Evolutionary conservation across 805 yeast genomes (phyloP).

Genomic region (Zygoascus flipseniorum): DNA sequence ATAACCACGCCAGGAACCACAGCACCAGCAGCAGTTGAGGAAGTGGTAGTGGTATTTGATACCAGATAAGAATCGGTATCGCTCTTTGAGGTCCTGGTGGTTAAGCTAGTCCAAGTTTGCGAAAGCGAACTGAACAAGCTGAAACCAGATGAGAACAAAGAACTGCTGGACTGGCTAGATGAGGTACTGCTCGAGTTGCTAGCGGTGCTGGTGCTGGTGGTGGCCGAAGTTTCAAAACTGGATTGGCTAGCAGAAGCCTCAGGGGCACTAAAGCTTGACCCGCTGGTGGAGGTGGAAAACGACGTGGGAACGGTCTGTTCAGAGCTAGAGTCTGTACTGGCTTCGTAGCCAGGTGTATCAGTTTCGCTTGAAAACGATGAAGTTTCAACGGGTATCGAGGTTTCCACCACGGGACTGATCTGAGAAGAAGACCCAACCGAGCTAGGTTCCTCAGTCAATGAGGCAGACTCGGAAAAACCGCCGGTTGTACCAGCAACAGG

Average conservation of each 20-base stretch:
- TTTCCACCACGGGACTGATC: too few species aligned
- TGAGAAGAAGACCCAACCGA: not conserved
- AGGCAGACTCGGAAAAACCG: not conserved
- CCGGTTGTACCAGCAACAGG: not conserved
- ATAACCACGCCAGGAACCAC: not conserved
- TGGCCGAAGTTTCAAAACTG: too few species aligned
- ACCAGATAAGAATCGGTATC: not conserved
- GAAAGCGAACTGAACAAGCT: not conserved
- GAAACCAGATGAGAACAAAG: not conserved
- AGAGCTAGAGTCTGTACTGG: too few species aligned
- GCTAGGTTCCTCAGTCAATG: not conserved
- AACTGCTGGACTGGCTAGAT: not conserved
- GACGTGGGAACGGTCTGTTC: too few species aligned
- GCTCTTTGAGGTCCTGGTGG: not conserved
- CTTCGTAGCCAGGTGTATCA: too few species aligned
- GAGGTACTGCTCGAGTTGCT: not conserved
- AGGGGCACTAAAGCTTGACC: too few species aligned
- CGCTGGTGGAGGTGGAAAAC: too few species aligned
- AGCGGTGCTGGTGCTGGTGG: too few species aligned
- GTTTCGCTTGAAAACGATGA: too few species aligned
- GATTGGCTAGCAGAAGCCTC: too few species aligned
- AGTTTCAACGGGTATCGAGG: too few species aligned
- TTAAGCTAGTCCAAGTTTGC: not conserved
- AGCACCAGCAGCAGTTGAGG: not conserved
- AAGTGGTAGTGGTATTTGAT: not conserved